Conservation (phyloP, 306 rosid genomes). For the Begonia fuchsioides region DNA sequence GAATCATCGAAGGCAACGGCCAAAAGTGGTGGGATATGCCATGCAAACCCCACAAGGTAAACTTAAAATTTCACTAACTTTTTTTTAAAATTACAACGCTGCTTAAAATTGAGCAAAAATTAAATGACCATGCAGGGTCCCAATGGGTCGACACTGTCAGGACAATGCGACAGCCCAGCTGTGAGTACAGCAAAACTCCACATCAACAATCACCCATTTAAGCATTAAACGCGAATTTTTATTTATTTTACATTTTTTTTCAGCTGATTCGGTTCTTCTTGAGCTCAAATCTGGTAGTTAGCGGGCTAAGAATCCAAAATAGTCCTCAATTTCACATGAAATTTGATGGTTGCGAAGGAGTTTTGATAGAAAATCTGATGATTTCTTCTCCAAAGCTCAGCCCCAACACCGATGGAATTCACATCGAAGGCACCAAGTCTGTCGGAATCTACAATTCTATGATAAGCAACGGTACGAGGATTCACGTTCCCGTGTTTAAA, state of each 20-base stretch:
- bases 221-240: neutral
- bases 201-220: neutral
- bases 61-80: neutral
- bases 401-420: slow-evolving; percentile 95
- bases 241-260: neutral
- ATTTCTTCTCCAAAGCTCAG: slow-evolving; percentile 88
- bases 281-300: slow-evolving; percentile 67
- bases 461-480: slow-evolving; percentile 58
- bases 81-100: neutral
- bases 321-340: slow-evolving; percentile 87
- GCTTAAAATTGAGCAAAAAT: neutral
- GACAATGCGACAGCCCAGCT: slow-evolving; percentile 85
- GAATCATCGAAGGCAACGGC: slow-evolving; percentile 89
- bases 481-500: too few species aligned
- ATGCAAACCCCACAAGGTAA: slow-evolving; percentile 96
- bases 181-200: slow-evolving; percentile 34
- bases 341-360: slow-evolving; percentile 86
- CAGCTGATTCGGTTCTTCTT: slow-evolving; percentile 81
- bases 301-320: slow-evolving; percentile 49
- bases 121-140: slow-evolving; percentile 41
- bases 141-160: slow-evolving; percentile 37
- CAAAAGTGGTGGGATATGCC: slow-evolving; percentile 96
- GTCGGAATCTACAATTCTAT: slow-evolving; percentile 59
- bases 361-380: slow-evolving; percentile 39
- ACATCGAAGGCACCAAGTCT: slow-evolving; percentile 46